Conservation (phyloP, 192 early-diverging fungal genomes). For the Coemansia sp. region DNA sequence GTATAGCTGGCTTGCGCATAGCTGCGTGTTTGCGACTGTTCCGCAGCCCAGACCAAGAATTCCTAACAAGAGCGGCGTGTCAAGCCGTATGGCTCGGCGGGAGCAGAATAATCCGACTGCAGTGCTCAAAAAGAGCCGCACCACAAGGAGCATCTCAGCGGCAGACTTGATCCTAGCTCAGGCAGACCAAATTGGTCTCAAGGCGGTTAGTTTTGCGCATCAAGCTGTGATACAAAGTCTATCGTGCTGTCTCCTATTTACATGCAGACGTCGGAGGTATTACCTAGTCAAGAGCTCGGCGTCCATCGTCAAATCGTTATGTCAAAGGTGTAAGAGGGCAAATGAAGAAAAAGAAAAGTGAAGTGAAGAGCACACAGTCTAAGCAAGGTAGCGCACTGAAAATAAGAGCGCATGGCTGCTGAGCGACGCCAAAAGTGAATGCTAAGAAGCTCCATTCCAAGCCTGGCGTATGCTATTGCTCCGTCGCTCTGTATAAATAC, state of each 20-base stretch:
- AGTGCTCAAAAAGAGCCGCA: background rate
- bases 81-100: background rate
- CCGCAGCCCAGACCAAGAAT: background rate
- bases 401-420: background rate
- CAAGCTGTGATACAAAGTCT: background rate
- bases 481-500: background rate
- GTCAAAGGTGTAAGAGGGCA: background rate
- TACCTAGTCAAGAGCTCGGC: background rate
- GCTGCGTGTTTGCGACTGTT: background rate
- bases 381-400: background rate
- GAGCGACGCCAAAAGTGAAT: background rate
- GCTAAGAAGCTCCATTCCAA: background rate
- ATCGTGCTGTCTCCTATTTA: background rate
- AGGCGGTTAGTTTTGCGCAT: background rate
- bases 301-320: background rate
- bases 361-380: background rate
- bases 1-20: background rate
- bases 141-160: background rate
- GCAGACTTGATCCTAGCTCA: slow-evolving; percentile 6
- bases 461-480: background rate
- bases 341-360: background rate
- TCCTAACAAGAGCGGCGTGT: background rate
- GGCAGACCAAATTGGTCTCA: background rate
- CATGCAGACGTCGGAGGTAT: background rate
- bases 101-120: background rate